Conservation (phyloP, 106 monocot species). For the Narthecium ossifragum region DNA sequence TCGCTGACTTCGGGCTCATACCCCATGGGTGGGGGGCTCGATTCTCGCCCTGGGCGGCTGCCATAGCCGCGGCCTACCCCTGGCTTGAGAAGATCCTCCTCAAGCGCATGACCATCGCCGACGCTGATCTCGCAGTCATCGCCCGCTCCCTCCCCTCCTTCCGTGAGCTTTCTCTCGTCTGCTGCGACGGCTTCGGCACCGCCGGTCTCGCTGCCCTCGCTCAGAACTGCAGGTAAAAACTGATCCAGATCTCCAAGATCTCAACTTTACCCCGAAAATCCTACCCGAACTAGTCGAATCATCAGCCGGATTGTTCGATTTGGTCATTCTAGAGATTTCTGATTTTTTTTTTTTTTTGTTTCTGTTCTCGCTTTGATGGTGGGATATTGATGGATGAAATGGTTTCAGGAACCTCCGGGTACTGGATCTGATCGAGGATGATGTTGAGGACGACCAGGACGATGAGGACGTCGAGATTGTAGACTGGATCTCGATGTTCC, state of each 20-base stretch:
- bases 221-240: constrained; percentile 53
- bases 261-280: neutral
- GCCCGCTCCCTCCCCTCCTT: constrained; percentile 38
- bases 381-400: neutral
- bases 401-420: constrained; percentile 51
- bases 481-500: constrained; percentile 76
- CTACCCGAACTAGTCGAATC: neutral
- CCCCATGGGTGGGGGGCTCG: constrained; percentile 68
- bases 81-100: constrained; percentile 58
- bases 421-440: constrained; percentile 75
- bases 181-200: constrained; percentile 71
- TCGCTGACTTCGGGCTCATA: constrained; percentile 74
- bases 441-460: constrained; percentile 42
- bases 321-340: neutral
- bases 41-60: constrained; percentile 39
- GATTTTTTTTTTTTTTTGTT: neutral
- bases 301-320: neutral
- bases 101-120: constrained; percentile 67
- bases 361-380: neutral
- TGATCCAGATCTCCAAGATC: neutral
- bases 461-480: constrained; percentile 28
- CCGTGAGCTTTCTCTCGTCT: constrained; percentile 47
- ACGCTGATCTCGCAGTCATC: constrained; percentile 35
- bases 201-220: constrained; percentile 61
- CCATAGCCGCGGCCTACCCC: constrained; percentile 34